A percentile compares a stretch with the other conserved stretches of the same genome.
Evolutionary conservation across 2,329 filamentous ascomycete species (phyloP).

Genomic region (Arthrobotrys sphaeroides): DNA sequence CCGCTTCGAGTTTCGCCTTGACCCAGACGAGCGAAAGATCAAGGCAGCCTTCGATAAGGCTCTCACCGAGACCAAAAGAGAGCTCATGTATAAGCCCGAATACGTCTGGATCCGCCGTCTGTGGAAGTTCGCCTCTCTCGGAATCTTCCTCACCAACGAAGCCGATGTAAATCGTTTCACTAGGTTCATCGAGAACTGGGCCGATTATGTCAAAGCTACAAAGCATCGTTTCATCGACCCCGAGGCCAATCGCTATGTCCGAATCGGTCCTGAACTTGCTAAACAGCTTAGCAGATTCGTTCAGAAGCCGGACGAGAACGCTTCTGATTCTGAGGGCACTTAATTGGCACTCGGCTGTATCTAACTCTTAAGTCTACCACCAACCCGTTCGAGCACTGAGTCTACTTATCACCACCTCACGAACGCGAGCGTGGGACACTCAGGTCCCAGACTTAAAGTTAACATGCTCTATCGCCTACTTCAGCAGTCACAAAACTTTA

Average conservation of each 20-base stretch:
- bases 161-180: constrained; percentile 18
- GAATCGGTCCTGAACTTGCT: not conserved
- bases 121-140: constrained; percentile 41
- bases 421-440: too few species aligned
- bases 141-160: not conserved
- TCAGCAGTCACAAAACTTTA: too few species aligned
- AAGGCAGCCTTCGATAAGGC: constrained; percentile 29
- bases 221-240: constrained; percentile 14
- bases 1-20: constrained; percentile 41
- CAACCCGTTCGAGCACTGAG: too few species aligned
- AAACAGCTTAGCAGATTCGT: not conserved
- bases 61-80: constrained; percentile 1
- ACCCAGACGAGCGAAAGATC: constrained; percentile 40
- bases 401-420: too few species aligned
- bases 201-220: constrained; percentile 10
- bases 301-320: not conserved
- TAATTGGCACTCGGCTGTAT: not conserved
- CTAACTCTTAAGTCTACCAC: not conserved
- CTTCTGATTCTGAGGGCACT: not conserved
- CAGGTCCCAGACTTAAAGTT: too few species aligned
- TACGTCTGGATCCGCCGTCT: constrained; percentile 47
- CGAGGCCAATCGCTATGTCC: constrained; percentile 12
- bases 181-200: constrained; percentile 36
- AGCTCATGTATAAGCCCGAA: constrained; percentile 45
- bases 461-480: too few species aligned